These are phyloP conservation scores for Vigna angularis DNA, from an alignment of 306 rosid genomes.

Conservation along the genomic window DNA sequence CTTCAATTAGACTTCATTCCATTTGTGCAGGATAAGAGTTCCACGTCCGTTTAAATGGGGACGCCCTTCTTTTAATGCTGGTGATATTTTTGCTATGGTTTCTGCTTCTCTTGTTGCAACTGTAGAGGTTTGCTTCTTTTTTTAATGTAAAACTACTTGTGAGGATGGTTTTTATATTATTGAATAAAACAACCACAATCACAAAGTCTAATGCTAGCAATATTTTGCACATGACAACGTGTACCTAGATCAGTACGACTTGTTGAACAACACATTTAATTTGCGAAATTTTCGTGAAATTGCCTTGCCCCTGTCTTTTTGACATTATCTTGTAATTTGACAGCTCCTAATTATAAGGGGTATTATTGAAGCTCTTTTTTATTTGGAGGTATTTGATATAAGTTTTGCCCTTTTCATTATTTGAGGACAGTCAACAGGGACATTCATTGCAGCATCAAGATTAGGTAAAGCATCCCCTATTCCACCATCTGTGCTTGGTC, in stretches of 20 bases:
- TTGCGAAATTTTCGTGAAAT: conserved; percentile 3
- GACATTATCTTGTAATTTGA: conserved; percentile 17
- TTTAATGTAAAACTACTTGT: conserved; percentile 11
- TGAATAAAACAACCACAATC: conserved; percentile 15
- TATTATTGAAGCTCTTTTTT: background rate
- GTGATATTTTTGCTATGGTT: conserved; percentile 74
- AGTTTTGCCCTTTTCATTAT: conserved; percentile 29
- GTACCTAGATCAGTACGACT: conserved; percentile 17
- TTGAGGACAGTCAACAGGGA: conserved; percentile 76
- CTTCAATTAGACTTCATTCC: conserved; percentile 10
- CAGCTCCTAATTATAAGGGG: background rate
- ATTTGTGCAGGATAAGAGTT: conserved; percentile 72
- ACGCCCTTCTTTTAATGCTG: conserved; percentile 68
- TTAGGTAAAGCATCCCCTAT: conserved; percentile 82
- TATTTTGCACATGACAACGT: background rate
- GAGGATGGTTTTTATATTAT: conserved; percentile 8
- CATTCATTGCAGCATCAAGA: conserved; percentile 84
- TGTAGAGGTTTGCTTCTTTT: conserved; percentile 64
- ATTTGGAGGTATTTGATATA: conserved; percentile 34
- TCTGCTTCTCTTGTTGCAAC: conserved; percentile 81
- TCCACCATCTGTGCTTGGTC: conserved; percentile 83
- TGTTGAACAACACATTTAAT: conserved; percentile 2
- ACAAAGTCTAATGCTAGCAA: conserved; percentile 13
- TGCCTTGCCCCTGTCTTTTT: background rate
- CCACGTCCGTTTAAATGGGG: conserved; percentile 98